Percentiles rank a stretch among this genome's conserved stretches.
Conservation (phyloP, 148 eudicot species). For the Diospyros lotus region DNA sequence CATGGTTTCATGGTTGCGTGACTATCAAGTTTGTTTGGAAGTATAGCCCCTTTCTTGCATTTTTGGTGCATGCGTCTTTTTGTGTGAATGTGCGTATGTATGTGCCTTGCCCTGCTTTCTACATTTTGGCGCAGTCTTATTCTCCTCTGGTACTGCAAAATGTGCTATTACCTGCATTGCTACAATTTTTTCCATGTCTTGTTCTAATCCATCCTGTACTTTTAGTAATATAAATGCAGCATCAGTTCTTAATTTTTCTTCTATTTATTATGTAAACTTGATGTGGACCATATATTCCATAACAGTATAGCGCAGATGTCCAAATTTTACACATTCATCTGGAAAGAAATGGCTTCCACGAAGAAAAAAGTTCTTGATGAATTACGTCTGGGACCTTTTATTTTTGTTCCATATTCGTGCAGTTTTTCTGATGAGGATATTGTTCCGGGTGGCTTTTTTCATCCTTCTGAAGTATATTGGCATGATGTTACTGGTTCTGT, state of each 20-base stretch:
- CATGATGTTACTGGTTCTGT: conserved; percentile 63
- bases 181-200: not conserved
- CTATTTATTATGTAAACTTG: not conserved
- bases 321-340: conserved; percentile 61
- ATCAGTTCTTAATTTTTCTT: not conserved
- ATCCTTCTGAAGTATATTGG: conserved; percentile 82
- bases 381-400: conserved; percentile 58
- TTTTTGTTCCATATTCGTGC: conserved; percentile 61
- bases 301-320: conserved; percentile 85
- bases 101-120: not conserved
- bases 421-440: conserved; percentile 44
- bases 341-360: conserved; percentile 59
- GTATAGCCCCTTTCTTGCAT: no score
- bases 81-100: not conserved
- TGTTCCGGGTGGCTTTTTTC: conserved; percentile 56
- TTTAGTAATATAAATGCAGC: not conserved
- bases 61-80: no score
- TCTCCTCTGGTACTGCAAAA: not conserved
- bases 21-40: no score
- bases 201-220: not conserved
- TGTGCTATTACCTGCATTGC: not conserved
- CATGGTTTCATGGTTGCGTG: no score
- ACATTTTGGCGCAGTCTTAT: not conserved
- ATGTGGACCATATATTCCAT: conserved; percentile 13
- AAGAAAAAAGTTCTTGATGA: conserved; percentile 47